phyloP scores from a whole-genome alignment of 2,329 filamentous ascomycete species.

The Penicillium sp. region DNA sequence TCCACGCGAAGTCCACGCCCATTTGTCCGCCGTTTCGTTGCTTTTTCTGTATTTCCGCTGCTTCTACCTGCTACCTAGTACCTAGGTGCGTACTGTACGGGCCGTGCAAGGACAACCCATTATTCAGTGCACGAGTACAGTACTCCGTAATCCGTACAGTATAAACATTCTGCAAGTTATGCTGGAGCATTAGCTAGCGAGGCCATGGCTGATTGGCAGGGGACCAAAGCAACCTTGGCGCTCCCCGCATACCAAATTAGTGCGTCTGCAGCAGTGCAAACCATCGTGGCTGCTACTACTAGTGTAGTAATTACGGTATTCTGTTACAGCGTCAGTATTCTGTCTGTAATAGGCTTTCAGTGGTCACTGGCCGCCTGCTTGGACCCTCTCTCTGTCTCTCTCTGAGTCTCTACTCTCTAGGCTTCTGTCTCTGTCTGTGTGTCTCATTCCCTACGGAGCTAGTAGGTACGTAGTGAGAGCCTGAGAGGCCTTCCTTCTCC shows the following conservation, averaged over 20 bases:
- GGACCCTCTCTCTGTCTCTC: background rate
- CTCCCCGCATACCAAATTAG: slow-evolving; percentile 10
- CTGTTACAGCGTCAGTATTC: background rate
- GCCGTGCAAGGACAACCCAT: too few species aligned
- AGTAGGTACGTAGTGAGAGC: background rate
- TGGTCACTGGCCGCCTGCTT: too few species aligned
- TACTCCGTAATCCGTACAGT: too few species aligned
- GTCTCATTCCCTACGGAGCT: too few species aligned
- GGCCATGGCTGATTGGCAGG: background rate
- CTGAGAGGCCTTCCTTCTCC: too few species aligned
- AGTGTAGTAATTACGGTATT: background rate
- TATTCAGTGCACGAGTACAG: too few species aligned
- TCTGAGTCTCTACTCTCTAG: background rate
- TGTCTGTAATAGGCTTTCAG: too few species aligned
- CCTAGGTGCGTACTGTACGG: too few species aligned
- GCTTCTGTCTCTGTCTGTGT: too few species aligned
- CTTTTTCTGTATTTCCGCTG: too few species aligned
- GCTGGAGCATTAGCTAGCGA: background rate
- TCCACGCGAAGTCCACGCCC: slow-evolving; percentile 11
- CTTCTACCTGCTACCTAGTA: too few species aligned
- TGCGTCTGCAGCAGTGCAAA: slow-evolving; percentile 8
- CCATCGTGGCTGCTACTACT: too few species aligned
- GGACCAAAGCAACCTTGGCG: background rate
- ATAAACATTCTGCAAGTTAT: background rate
- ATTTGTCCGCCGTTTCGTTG: slow-evolving; percentile 4